phyloP scores from a whole-genome alignment of 306 rosid species.

The Ceratonia siliqua region DNA sequence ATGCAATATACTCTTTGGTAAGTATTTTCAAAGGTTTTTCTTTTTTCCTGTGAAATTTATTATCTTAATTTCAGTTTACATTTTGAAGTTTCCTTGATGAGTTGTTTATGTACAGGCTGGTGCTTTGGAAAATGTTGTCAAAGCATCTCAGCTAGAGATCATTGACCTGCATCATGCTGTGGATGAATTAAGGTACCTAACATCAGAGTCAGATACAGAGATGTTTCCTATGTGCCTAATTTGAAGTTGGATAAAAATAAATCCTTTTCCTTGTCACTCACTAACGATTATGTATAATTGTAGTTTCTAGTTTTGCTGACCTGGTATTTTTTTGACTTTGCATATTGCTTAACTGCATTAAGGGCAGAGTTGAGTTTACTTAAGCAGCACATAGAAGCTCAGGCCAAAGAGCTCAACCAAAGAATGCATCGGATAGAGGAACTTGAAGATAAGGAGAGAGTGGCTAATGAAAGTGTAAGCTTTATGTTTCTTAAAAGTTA shows the following conservation, averaged over 20 bases:
- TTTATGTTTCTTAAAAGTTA: neutral
- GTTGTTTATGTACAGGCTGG: conserved; percentile 66
- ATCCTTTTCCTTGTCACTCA: neutral
- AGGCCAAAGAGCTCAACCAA: conserved; percentile 78
- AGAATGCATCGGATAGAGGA: conserved; percentile 76
- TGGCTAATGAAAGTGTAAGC: conserved; percentile 91
- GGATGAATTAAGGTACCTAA: conserved; percentile 71
- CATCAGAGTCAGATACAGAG: conserved; percentile 29
- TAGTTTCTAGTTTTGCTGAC: conserved; percentile 49
- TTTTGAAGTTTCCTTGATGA: conserved; percentile 32
- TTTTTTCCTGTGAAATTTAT: conserved; percentile 9
- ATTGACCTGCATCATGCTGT: conserved; percentile 78
- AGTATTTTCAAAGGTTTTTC: conserved; percentile 22
- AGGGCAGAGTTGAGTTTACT: conserved; percentile 96
- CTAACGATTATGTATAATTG: conserved; percentile 16
- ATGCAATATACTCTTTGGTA: conserved; percentile 83
- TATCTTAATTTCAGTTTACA: neutral
- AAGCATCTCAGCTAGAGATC: conserved; percentile 93
- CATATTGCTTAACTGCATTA: conserved; percentile 57
- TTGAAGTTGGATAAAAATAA: conserved; percentile 25
- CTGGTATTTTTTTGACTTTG: conserved; percentile 27
- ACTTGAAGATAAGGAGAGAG: conserved; percentile 90
- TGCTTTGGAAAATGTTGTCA: conserved; percentile 91
- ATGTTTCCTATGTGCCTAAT: conserved; percentile 13
- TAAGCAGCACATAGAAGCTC: conserved; percentile 88